These are phyloP conservation scores for Bretziella fagacearum DNA, from an alignment of 2,329 filamentous ascomycete genomes.

Conservation along the genomic window DNA sequence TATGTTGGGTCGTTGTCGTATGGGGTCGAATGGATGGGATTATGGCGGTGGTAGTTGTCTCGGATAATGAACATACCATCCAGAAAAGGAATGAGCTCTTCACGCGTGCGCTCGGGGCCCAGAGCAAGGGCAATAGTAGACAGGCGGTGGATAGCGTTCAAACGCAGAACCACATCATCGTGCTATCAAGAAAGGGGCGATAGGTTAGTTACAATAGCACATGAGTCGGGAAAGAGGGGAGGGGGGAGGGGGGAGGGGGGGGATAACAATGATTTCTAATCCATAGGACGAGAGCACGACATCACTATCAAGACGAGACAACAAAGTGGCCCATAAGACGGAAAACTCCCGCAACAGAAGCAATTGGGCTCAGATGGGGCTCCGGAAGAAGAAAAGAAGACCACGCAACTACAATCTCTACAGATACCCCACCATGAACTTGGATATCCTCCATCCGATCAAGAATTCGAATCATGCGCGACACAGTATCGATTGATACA, in stretches of 20 bases:
- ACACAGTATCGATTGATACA: too few relatives aligned
- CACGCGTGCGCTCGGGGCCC: constrained; percentile 87
- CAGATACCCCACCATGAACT: background rate
- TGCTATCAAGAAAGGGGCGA: constrained; percentile 54
- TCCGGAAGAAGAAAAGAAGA: too few relatives aligned
- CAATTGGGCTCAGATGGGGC: background rate
- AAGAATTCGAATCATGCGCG: too few relatives aligned
- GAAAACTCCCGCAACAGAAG: background rate
- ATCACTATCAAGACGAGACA: too few relatives aligned
- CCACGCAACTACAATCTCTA: background rate
- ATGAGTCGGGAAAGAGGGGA: too few relatives aligned
- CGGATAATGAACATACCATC: constrained; percentile 52
- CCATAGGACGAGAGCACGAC: too few relatives aligned
- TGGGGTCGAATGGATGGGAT: too few relatives aligned
- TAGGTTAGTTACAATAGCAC: too few relatives aligned
- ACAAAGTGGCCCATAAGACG: background rate
- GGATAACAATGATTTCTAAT: too few relatives aligned
- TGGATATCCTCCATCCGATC: background rate
- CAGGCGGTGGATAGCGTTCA: constrained; percentile 96
- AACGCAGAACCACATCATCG: constrained; percentile 90
- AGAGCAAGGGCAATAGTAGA: constrained; percentile 95
- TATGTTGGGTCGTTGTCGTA: too few relatives aligned
- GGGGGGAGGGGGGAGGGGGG: too few relatives aligned
- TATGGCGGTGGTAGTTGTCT: background rate
- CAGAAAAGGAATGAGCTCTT: constrained; percentile 96